Base-by-base conservation (phyloP, 2,329 filamentous ascomycete genomes). In the Rutstroemia sydowiana region DNA sequence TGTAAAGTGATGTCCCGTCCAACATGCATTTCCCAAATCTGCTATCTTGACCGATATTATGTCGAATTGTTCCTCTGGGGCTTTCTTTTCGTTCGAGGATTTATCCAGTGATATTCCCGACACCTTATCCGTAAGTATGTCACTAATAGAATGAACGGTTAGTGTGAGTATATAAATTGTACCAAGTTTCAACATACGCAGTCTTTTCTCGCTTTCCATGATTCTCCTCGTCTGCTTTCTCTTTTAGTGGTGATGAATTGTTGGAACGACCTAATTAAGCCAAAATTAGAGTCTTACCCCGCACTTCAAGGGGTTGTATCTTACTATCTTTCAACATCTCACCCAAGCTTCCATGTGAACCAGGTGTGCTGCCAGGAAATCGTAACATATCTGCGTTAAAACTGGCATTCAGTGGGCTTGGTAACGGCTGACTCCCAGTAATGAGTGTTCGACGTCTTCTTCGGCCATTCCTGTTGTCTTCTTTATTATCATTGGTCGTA, bases 1-100 rank as follows among this genome's bases (percentile, higher is more conserved):
- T 66, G 93, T 98, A 71, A 98, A 98, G 71, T 98, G 93, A 68
- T 98, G 93, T 59, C 90, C 90, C 26, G 95, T 91, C 93, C 93
- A 98, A 74, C 93, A 98, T 18, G 93, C 93, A 68, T 98, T 98
- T 55, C 93, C 93, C 51, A 98, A 75, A 74, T 98, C 93, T 39
- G 93, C 93, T 73, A 98, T 98, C 74, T 98, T 98, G 69, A 98
- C 93, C 31, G 92, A 96, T 63, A 98, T 97, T 60, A 77, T 75
- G 36, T 64, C 66, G 57, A 61, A 65, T 4, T 63, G 75, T 63
- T 65, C 72, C 58, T 88, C 79, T 59, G 83, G 81, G 57, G 74
- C 74, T 62, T 76, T 73, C 61, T 72, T 78, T 69, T 87, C 85
- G 63, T 88, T 84, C 39, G 70, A 72, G 5, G 70, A 75, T 67